Evolutionary conservation across 2,329 filamentous ascomycete genomes (phyloP), one percentile per base, ranked within the genome.

Genomic region (Colletotrichum graminicola): DNA sequence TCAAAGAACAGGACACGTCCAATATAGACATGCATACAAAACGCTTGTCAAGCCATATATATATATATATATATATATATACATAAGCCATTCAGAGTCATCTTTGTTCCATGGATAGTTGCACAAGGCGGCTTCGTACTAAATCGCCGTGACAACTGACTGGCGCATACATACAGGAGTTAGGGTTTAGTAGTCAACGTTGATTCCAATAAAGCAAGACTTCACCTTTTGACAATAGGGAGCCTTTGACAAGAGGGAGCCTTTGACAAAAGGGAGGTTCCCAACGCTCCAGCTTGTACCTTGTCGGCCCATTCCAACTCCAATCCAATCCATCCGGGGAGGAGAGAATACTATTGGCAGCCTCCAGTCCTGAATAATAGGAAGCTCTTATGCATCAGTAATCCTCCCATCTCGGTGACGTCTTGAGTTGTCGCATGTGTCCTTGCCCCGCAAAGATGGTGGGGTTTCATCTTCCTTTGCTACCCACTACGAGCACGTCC

Each of bases 361-460:
- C 34, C 49, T 23, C 54, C 29, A 14, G 26, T 66, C 34, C 63
- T 36, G 60, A 54, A 18, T 43, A 54, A 18, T 43, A 52, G 66
- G 51, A 34, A 64, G 23, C 34, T 52, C 12, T 57, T 34, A 10
- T 12, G 4, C 51, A 71, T 71, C 67, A 67, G 64, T 62, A 57
- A 52, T 57, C 55, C 62, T 54, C 8, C 39, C 18, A 49, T 11
- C 14, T 16, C 64, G 41, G 67, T 71, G 63, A 71, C 67, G 67
- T 71, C 67, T 67, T 56, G 32, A 26, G 29, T 36, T 60, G 62
- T 69, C 62, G 62, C 54, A 41, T 23, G 51, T 49, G n/a, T 12
- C 52, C 11, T 41, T 71, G 63, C 69, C 69, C 69, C 69, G 65
- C 69, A 65, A 60, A 59, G 59, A 55, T 69, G 69, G 59, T 60